Evolutionary conservation across 768 basidiomycete genomes (phyloP).

Genomic region (Hemileccinum rubropunctum): DNA sequence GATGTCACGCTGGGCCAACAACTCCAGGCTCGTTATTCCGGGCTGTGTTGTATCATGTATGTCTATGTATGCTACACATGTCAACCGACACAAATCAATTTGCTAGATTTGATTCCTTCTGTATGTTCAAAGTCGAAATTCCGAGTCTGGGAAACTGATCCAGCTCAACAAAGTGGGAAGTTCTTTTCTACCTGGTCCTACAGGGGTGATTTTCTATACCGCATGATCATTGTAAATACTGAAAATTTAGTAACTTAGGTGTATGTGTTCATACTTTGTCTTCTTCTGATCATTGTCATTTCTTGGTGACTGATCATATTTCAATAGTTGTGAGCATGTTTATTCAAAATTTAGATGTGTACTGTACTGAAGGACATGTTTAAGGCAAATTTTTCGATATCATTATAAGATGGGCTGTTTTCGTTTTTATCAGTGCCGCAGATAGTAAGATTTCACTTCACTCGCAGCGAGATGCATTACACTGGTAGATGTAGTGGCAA

Average conservation of each 20-base stretch:
- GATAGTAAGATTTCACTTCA: not conserved
- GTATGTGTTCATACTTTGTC: conserved; percentile 1
- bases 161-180: conserved; percentile 1
- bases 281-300: too few species aligned
- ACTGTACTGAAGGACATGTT: not conserved
- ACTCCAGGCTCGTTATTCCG: not conserved
- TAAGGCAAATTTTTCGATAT: not conserved
- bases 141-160: too few species aligned
- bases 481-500: not conserved
- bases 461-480: not conserved
- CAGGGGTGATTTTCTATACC: not conserved
- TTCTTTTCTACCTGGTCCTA: conserved; percentile 9
- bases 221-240: not conserved
- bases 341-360: too few species aligned
- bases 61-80: not conserved
- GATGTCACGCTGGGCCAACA: not conserved
- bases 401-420: not conserved
- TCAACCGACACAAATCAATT: too few species aligned
- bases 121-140: too few species aligned
- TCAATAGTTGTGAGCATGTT: conserved; percentile 10
- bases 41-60: not conserved
- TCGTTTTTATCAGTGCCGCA: not conserved
- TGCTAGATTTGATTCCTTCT: not conserved
- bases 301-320: too few species aligned
- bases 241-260: not conserved